Base-by-base conservation (phyloP, 495 filamentous ascomycete species). In the Pseudevernia furfuracea region DNA sequence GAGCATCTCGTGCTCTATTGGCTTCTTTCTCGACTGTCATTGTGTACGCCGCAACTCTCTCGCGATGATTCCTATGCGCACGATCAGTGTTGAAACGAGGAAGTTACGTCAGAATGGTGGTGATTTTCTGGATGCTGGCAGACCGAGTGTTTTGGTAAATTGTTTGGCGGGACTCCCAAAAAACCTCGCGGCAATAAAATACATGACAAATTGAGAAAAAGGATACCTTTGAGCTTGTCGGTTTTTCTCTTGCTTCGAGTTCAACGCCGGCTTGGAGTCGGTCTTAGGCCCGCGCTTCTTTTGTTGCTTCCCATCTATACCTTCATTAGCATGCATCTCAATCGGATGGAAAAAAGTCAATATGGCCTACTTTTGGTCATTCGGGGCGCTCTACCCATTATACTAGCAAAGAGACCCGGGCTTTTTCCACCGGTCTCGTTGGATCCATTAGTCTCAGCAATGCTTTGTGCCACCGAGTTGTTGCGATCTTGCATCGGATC, bases 211-310 rank as follows among this genome's bases (percentile, higher is more conserved):
- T 39, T 30, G 21, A 56, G 23, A 15, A 36, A 17, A 63, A 39
- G 64, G 72, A 69, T 85, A 94, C 92, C 93, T 87, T 75, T 98
- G 94, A 36, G 94, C 94, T 77, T 97, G 92, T 61, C 94, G 84
- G 72, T 98, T 98, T 57, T 97, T 76, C 71, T 98, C 94, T 71
- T 98, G 94, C 57, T 92, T 82, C 46, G 93, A 81, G n/a, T 92
- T 98, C 68, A 95, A 75, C 57, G 94, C 91, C 6, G 94, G 94
- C 70, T 96, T 96, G 77, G 90, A 95, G 73, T 97, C 94, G 34
- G 94, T 94, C 70, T 98, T 98, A 0, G 94, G 94, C 4, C 94
- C 94, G 70, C 94, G 84, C 63, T 89, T 84, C 76, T 98, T 98
- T 6, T 90, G 62, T 36, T 44, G 41, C 30, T 64, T 56, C 8